Percentiles rank a stretch among this genome's conserved stretches.
phyloP scores from a whole-genome alignment of 1,139 yeast species.

The Meyerozyma elateridarum region DNA sequence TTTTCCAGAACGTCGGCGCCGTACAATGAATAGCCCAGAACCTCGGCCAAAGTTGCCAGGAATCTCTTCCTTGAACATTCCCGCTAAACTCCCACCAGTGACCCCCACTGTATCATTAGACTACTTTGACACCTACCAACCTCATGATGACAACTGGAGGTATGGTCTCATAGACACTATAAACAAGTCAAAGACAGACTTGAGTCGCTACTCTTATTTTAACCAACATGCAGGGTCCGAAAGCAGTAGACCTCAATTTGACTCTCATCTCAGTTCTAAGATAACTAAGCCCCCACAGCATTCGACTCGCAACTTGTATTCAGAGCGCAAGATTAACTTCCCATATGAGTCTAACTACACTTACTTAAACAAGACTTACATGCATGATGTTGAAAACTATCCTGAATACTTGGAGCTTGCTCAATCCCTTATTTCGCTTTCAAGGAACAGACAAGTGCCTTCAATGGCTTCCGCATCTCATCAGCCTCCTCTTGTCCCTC shows the following conservation, averaged over 20 bases:
- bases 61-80: constrained; percentile 34
- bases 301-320: constrained; percentile 8
- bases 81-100: constrained; percentile 28
- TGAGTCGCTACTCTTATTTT: constrained; percentile 27
- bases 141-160: constrained; percentile 46
- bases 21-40: constrained; percentile 1
- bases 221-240: constrained; percentile 19
- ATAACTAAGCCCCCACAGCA: constrained; percentile 23
- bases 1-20: constrained; percentile 5
- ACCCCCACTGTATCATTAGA: constrained; percentile 44
- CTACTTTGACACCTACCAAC: constrained; percentile 45
- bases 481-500: constrained; percentile 3
- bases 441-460: constrained; percentile 14
- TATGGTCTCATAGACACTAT: constrained; percentile 39
- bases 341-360: constrained; percentile 55
- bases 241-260: constrained; percentile 32
- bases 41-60: constrained; percentile 33
- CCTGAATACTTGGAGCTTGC: constrained; percentile 49
- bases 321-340: constrained; percentile 41
- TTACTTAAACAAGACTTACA: constrained; percentile 42
- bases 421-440: constrained; percentile 38
- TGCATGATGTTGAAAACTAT: constrained; percentile 40
- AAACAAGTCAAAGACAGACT: constrained; percentile 18
- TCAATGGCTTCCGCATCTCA: constrained; percentile 1
- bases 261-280: constrained; percentile 36